phyloP scores from a whole-genome alignment of 192 early-diverging fungal species.

The Martensiomyces pterosporus region DNA sequence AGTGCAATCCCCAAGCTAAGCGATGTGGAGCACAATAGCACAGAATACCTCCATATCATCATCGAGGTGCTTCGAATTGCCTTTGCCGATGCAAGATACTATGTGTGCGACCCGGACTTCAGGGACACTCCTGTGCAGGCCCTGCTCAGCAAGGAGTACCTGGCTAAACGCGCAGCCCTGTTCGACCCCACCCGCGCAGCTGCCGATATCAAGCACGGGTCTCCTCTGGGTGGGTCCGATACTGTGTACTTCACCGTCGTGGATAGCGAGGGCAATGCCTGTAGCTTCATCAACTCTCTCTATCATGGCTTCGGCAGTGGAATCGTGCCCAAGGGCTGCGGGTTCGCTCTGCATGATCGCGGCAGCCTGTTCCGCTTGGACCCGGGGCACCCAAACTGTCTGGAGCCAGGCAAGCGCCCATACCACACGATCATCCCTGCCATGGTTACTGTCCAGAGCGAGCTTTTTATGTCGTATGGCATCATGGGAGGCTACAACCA shows the following conservation, averaged over 20 bases:
- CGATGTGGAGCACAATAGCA: conserved; percentile 52
- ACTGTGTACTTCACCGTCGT: conserved; percentile 76
- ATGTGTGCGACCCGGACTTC: conserved; percentile 63
- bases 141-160: conserved; percentile 55
- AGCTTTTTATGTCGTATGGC: conserved; percentile 21
- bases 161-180: conserved; percentile 52
- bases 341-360: conserved; percentile 66
- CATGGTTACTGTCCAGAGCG: conserved; percentile 51
- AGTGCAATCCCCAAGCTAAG: conserved; percentile 33
- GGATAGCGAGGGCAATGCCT: conserved; percentile 75
- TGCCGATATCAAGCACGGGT: conserved; percentile 51
- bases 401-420: conserved; percentile 65
- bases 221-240: conserved; percentile 60
- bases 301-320: conserved; percentile 51
- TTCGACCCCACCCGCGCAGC: conserved; percentile 53
- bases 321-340: conserved; percentile 54
- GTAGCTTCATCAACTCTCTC: conserved; percentile 69
- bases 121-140: conserved; percentile 46
- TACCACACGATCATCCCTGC: conserved; percentile 80
- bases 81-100: conserved; percentile 68
- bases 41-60: conserved; percentile 61
- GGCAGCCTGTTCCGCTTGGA: conserved; percentile 64
- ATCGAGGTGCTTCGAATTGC: conserved; percentile 70
- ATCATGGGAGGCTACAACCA: conserved; percentile 79
- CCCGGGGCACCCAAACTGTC: conserved; percentile 57